These are phyloP conservation scores for Agapanthus africanus DNA, from an alignment of 106 monocot genomes.

Conservation along the genomic window DNA sequence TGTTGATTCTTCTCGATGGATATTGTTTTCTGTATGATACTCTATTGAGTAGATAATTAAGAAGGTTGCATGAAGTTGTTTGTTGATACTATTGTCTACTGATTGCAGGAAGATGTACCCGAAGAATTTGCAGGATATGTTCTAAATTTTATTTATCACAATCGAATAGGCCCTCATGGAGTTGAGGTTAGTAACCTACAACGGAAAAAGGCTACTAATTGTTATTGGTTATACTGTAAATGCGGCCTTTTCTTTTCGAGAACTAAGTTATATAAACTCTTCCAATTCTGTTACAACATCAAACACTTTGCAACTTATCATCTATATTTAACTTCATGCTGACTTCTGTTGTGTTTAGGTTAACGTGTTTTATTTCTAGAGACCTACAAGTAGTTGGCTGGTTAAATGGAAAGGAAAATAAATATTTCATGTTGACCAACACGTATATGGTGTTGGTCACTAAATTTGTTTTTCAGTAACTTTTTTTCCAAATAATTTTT, in stretches of 20 bases:
- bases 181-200: constrained; percentile 57
- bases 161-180: constrained; percentile 80
- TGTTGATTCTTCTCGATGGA: too few relatives aligned
- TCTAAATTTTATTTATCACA: constrained; percentile 84
- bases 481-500: background rate
- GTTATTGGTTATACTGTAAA: background rate
- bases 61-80: background rate
- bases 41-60: background rate
- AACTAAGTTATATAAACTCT: background rate
- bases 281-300: background rate
- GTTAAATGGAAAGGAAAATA: background rate
- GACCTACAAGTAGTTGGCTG: background rate
- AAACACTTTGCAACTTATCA: background rate
- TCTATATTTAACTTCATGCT: background rate
- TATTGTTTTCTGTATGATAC: background rate
- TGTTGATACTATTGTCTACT: constrained; percentile 2
- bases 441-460: background rate
- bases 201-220: background rate
- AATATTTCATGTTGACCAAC: background rate
- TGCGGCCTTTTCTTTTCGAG: background rate
- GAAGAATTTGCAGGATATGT: constrained; percentile 83
- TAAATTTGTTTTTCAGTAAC: background rate
- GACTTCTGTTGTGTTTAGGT: background rate
- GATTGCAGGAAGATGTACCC: constrained; percentile 94
- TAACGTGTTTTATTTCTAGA: background rate